Evolutionary conservation across 2,329 filamentous ascomycete species (phyloP), one percentile per base, ranked within the genome.

Genomic region (Drechslera avenae): DNA sequence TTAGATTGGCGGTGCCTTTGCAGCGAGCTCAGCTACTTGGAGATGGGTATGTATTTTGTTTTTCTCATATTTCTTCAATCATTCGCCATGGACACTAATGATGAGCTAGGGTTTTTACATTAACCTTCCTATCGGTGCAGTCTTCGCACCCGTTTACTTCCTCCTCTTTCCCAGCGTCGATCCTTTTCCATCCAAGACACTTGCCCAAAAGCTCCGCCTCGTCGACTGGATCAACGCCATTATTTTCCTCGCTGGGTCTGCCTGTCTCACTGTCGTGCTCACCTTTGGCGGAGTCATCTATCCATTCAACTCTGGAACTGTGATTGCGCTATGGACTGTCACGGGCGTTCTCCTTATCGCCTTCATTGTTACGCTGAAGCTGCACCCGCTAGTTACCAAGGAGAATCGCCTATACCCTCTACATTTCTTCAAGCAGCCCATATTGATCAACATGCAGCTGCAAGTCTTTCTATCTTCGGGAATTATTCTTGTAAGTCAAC

Each of bases 391-490:
- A 23, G 83, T 81, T 0, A 78, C 72, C 0, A 56, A 60, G 0
- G 66, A 72, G 4, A 57, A 73, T 3, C 75, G 82, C 1, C 62
- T 84, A 2, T 81, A 83, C 46, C 83, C 82, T 0, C 59, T 74
- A 0, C 72, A 82, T 6, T 75, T 84, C 37, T 60, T 82, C 4
- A 36, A 30, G 13, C 60, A 31, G 2, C 19, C 19, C 18, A 39
- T 23, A 12, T 47, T 40, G 16, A 21, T 56, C 50, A 36, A 35
- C 16, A 26, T 62, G 10, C 41, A 51, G 3, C 57, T 62, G 5
- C 50, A 51, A 21, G 18, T 54, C 12, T 32, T 49, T 5, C 36
- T 53, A 6, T 37, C 47, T 2, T 41, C 42, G 68, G 66, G 73
- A n/a, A 16, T 33, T 4, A 33, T 42, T 12, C 18, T 42, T 10